phyloP scores from a whole-genome alignment of 2,329 filamentous ascomycete genomes.

The Rutstroemia sp. region DNA sequence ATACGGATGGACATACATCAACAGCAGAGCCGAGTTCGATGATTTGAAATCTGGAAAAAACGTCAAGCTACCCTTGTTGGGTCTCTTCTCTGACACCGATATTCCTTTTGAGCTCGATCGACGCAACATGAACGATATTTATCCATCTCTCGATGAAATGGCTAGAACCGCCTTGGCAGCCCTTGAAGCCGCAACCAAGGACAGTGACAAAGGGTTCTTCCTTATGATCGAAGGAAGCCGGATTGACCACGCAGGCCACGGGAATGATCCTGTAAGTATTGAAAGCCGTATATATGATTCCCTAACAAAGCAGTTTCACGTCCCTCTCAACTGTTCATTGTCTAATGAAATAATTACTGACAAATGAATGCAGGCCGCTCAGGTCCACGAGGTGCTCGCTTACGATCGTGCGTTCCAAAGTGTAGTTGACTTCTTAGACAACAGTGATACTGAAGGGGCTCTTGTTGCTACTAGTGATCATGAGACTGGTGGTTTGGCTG shows the following conservation, averaged over 20 bases:
- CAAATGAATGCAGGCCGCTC: constrained; percentile 41
- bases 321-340: not conserved
- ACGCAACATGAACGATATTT: constrained; percentile 66
- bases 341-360: not conserved
- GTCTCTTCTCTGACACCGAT: constrained; percentile 74
- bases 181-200: constrained; percentile 70
- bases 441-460: constrained; percentile 65
- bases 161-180: constrained; percentile 71
- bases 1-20: constrained; percentile 71
- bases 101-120: constrained; percentile 94
- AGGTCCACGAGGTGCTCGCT: constrained; percentile 88
- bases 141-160: constrained; percentile 91
- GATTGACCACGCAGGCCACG: constrained; percentile 90
- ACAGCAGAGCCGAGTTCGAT: constrained; percentile 69
- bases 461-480: constrained; percentile 91
- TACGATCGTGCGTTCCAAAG: constrained; percentile 82
- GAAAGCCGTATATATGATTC: too few relatives aligned
- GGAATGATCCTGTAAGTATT: constrained; percentile 59
- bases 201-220: constrained; percentile 91
- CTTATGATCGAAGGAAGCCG: constrained; percentile 96
- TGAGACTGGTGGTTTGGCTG: constrained; percentile 84
- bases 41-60: constrained; percentile 58
- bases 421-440: constrained; percentile 77
- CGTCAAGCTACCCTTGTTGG: constrained; percentile 66
- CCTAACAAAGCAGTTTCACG: too few relatives aligned